Base-by-base conservation (phyloP, 2,329 filamentous ascomycete genomes). In the Fusarium sp. region DNA sequence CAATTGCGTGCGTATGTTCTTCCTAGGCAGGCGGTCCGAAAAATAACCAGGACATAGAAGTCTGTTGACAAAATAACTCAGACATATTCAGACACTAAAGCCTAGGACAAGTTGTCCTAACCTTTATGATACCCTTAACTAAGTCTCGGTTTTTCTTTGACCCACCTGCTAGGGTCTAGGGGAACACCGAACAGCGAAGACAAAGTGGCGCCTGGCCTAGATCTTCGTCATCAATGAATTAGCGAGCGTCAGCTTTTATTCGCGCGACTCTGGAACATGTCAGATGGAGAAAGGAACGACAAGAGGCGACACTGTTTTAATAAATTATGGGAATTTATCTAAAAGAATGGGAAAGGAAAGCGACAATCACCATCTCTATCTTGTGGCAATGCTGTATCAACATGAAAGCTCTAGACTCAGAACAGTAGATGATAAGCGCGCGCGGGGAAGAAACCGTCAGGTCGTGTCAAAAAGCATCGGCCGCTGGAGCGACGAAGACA, bases 181-280 rank as follows among this genome's bases (percentile, higher is more conserved):
- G 40, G 61, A 57, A 52, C 30, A 55, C 49, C 67, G 48, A 58
- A 56, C 30, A 59, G 18, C 61, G 37, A 47, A 58, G 67, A 27
- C 49, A 49, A 49, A 57, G 54, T 70, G 68, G 68, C 68, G 68
- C 46, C 64, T 59, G 47, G 58, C 41, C 54, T 65, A 63, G 37
- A 63, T 55, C 67, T 37, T 68, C 58, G 67, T 69, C 68, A 58
- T 69, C 64, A 71, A 59, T 64, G 68, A 70, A 57, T 71, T 58
- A 61, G 45, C 44, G 59, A 67, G 27, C 59, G 55, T 69, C 59
- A 70, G 68, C 68, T 41, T 29, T 52, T 57, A 42, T 34, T 37
- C 45, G 54, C 67, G 25, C 24, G 29, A 53, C 45, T 45, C 40
- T 57, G 48, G 37, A 18, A 48, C 49, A 51, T 52, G 25, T 66